Conservation (phyloP, 768 basidiomycete species). For the Tricholoma furcatifolium region DNA sequence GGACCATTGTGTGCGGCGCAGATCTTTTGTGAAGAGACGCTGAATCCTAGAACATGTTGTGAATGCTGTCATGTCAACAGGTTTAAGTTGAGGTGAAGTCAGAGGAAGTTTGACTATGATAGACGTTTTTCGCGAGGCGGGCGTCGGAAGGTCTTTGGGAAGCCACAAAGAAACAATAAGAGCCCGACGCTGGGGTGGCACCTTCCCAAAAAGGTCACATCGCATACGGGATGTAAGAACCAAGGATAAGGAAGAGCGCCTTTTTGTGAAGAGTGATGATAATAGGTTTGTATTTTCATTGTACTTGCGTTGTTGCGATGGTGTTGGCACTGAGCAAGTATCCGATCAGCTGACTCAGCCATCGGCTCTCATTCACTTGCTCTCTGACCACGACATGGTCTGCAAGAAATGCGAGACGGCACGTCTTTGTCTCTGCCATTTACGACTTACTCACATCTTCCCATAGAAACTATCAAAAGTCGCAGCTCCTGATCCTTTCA, state of each 20-base stretch:
- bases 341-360: conserved; percentile 34
- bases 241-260: conserved; percentile 27
- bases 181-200: conserved; percentile 40
- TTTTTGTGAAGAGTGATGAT: conserved; percentile 27
- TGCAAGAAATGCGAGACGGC: conserved; percentile 86
- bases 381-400: conserved; percentile 56
- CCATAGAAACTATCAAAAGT: conserved; percentile 87
- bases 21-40: conserved; percentile 49
- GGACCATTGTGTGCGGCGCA: conserved; percentile 43
- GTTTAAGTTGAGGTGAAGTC: conserved; percentile 34
- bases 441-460: conserved; percentile 13
- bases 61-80: conserved; percentile 57
- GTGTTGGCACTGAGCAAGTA: conserved; percentile 15
- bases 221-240: conserved; percentile 36
- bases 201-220: conserved; percentile 34
- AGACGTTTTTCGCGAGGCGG: conserved; percentile 28
- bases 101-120: conserved; percentile 38
- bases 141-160: conserved; percentile 27
- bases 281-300: conserved; percentile 34
- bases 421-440: conserved; percentile 21
- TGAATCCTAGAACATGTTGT: conserved; percentile 37
- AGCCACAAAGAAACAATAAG: conserved; percentile 50
- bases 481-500: conserved; percentile 87
- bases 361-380: conserved; percentile 21
- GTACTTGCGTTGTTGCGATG: conserved; percentile 36